Percentiles rank a stretch among this genome's conserved stretches.
Conservation (phyloP, 257 asterid species). For the Primulina tabacum region DNA sequence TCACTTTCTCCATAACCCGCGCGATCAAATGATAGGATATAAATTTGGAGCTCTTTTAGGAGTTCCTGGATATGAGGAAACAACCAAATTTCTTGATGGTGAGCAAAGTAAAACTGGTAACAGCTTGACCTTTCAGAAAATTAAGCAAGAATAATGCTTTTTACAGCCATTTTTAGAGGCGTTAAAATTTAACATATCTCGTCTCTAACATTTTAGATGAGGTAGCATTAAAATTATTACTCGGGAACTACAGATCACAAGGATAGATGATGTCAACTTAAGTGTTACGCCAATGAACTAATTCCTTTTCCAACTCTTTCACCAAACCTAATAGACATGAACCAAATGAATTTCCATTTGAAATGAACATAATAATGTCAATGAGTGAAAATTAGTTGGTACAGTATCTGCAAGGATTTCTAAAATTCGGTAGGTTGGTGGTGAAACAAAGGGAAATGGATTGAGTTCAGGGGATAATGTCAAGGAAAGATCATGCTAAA, state of each 20-base stretch:
- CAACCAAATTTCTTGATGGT: neutral
- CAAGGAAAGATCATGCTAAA: neutral
- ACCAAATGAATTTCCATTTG: neutral
- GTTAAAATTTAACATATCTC: neutral
- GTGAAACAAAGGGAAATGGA: neutral
- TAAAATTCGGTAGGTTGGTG: neutral
- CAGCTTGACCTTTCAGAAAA: neutral
- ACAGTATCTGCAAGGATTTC: neutral
- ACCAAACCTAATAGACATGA: neutral
- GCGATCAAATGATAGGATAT: slow-evolving; percentile 71
- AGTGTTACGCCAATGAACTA: neutral
- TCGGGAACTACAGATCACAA: neutral
- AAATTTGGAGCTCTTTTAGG: slow-evolving; percentile 48
- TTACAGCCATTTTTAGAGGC: neutral
- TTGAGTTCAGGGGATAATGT: neutral
- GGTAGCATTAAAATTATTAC: no score
- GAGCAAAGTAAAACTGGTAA: neutral
- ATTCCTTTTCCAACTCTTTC: neutral
- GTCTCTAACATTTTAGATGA: neutral
- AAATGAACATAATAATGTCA: neutral
- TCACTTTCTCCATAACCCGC: slow-evolving; percentile 96
- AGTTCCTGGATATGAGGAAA: slow-evolving; percentile 46
- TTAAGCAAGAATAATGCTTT: neutral
- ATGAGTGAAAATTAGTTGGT: neutral
- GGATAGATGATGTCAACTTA: neutral